These are phyloP conservation scores for Cnidoscolus chayamansa DNA, from an alignment of 441 rosid genomes.

Conservation along the genomic window DNA sequence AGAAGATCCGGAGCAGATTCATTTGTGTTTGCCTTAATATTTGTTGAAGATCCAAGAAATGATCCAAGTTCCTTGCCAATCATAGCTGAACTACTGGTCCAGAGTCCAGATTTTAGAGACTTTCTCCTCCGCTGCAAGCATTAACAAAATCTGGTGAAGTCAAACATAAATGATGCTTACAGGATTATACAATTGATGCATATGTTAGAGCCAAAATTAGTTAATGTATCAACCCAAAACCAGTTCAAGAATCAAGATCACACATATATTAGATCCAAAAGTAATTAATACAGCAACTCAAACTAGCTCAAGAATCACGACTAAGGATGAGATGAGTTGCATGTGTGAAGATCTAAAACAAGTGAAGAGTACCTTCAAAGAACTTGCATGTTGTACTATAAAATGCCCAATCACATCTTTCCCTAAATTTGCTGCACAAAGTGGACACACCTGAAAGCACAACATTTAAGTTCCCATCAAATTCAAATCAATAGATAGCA, in stretches of 20 bases:
- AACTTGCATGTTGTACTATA: constrained; percentile 44
- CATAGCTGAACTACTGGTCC: constrained; percentile 37
- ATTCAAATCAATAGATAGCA: background rate
- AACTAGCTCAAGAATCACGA: background rate
- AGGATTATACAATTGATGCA: background rate
- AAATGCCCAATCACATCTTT: constrained; percentile 55
- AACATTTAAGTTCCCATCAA: background rate
- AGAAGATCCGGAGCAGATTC: constrained; percentile 40
- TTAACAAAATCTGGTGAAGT: constrained; percentile 12
- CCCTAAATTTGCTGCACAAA: constrained; percentile 60
- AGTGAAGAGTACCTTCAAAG: constrained; percentile 40
- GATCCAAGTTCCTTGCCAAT: constrained; percentile 46
- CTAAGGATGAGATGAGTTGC: background rate
- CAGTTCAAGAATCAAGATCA: background rate
- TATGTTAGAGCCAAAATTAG: background rate
- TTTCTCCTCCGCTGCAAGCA: constrained; percentile 48
- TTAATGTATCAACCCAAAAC: background rate
- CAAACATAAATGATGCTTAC: background rate
- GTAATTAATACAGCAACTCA: background rate
- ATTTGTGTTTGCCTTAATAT: constrained; percentile 26
- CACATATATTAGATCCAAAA: background rate
- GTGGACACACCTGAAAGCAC: constrained; percentile 57
- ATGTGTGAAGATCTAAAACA: constrained; percentile 13
- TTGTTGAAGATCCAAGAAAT: constrained; percentile 40
- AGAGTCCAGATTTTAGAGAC: constrained; percentile 32